Base-by-base conservation (phyloP, 768 basidiomycete genomes). In the Naganishia kalamii region DNA sequence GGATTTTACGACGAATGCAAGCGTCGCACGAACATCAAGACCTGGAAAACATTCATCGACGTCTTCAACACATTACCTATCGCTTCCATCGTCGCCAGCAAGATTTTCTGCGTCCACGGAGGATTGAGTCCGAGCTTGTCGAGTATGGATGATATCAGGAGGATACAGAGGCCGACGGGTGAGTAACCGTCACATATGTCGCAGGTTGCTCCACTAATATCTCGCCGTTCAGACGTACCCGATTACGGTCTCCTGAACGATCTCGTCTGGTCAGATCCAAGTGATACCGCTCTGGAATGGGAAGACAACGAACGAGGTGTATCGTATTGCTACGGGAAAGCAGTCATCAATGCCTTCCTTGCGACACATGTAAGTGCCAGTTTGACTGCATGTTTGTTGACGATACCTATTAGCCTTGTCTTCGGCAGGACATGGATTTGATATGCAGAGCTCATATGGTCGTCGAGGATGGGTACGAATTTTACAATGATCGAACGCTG, bases 1-100 rank as follows among this genome's bases (percentile, higher is more conserved):
- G 96, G 96, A 29, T 99, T 99, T 81, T 99, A 99, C 79, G 96
- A 98, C 81, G 96, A 99, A 81, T 99, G 96, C 83, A 99, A 99
- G 81, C 87, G 96, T 75, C 86, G 96, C 69, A 96, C 92, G 83
- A 97, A 94, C 79, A 92, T 98, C 83, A 99, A 98, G 82, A 93
- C 90, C 29, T 99, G 96, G 96, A 98, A 94, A 81, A 93, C 92
- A 1, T 98, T 99, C 79, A 90, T 98, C 78, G 96, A 99, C 80
- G 94, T 97, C 65, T 99, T 99, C 85, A 98, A 99, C 80, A 93
- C 92, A 74, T 85, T 99, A 13, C 96, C 96, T 54, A 98, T 99
- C 74, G 93, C 94, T 43, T 92, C 96, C 33, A 89, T 99, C 75
- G 96, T 99, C 52, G 96, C 94, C 8, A 92, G 91, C 72, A 99